Percentiles rank a stretch among this genome's conserved stretches.
Conservation (phyloP, 1,284 basidiomycete species). For the Malassezia sympodialis region DNA sequence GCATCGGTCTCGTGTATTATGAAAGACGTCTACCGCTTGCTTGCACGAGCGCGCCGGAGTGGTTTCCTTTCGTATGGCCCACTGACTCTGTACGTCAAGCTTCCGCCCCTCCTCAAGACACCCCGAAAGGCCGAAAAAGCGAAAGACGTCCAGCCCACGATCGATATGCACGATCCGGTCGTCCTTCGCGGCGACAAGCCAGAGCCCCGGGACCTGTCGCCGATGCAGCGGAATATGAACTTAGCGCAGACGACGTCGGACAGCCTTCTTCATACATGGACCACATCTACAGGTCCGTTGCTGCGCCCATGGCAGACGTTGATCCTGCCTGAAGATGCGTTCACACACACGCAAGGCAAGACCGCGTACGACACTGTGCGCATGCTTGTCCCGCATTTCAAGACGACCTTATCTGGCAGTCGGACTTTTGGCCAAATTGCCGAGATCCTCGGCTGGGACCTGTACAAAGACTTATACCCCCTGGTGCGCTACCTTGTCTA, state of each 20-base stretch:
- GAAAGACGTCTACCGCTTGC: constrained; percentile 26
- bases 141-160: constrained; percentile 34
- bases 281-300: constrained; percentile 53
- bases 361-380: not conserved
- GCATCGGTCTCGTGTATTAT: constrained; percentile 37
- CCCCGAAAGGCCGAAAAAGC: constrained; percentile 22
- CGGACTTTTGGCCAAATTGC: constrained; percentile 74
- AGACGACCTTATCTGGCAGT: constrained; percentile 6
- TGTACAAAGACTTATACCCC: constrained; percentile 74
- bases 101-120: constrained; percentile 38
- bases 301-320: constrained; percentile 88
- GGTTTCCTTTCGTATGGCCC: constrained; percentile 37
- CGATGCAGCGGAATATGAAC: constrained; percentile 8
- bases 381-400: constrained; percentile 3
- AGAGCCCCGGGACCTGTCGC: constrained; percentile 6
- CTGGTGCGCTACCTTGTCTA: constrained; percentile 80
- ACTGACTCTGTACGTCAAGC: constrained; percentile 27
- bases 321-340: constrained; percentile 55
- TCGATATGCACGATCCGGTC: constrained; percentile 35
- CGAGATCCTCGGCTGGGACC: constrained; percentile 69
- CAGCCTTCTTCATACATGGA: constrained; percentile 33
- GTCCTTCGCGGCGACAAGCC: constrained; percentile 26
- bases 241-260: constrained; percentile 14
- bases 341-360: not conserved
- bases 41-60: constrained; percentile 33